Evolutionary conservation across 768 basidiomycete species (phyloP).

Genomic region (Rhodotorula diobovata): DNA sequence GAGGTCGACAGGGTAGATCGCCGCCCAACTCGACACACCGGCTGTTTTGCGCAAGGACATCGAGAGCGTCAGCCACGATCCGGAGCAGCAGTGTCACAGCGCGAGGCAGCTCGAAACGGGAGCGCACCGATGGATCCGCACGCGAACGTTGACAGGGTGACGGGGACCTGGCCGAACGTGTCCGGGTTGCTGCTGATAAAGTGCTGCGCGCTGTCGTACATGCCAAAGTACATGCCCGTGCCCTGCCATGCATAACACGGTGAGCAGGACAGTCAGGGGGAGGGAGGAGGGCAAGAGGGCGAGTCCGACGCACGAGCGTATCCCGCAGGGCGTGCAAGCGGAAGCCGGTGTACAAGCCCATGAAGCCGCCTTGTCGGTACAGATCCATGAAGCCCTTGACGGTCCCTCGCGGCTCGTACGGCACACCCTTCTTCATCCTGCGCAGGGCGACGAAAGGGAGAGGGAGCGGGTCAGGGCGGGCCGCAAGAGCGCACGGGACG

Average conservation of each 20-base stretch:
- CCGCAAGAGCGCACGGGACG: not conserved
- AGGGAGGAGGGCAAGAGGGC: not conserved
- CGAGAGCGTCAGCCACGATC: no score
- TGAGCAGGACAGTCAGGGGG: not conserved
- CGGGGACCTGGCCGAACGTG: constrained; percentile 18
- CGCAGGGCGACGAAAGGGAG: not conserved
- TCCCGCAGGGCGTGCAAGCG: constrained; percentile 39
- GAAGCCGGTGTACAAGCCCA: constrained; percentile 41
- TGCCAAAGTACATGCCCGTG: constrained; percentile 44
- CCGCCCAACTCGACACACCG: constrained; percentile 38
- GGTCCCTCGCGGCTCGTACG: constrained; percentile 39
- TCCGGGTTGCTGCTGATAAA: constrained; percentile 18
- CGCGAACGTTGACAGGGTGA: constrained; percentile 31
- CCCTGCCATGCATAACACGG: constrained; percentile 15
- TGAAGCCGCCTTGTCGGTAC: constrained; percentile 37
- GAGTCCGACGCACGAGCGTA: constrained; percentile 27
- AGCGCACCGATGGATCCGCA: constrained; percentile 35
- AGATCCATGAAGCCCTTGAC: constrained; percentile 37
- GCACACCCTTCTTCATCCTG: constrained; percentile 38
- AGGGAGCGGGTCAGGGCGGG: not conserved
- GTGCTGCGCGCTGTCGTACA: constrained; percentile 42
- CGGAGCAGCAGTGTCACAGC: not conserved
- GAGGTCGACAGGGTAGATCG: constrained; percentile 37
- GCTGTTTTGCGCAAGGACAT: no score
- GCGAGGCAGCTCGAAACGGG: not conserved